Conservation (phyloP, 2,329 filamentous ascomycete species). For the Pezicula carpinea region DNA sequence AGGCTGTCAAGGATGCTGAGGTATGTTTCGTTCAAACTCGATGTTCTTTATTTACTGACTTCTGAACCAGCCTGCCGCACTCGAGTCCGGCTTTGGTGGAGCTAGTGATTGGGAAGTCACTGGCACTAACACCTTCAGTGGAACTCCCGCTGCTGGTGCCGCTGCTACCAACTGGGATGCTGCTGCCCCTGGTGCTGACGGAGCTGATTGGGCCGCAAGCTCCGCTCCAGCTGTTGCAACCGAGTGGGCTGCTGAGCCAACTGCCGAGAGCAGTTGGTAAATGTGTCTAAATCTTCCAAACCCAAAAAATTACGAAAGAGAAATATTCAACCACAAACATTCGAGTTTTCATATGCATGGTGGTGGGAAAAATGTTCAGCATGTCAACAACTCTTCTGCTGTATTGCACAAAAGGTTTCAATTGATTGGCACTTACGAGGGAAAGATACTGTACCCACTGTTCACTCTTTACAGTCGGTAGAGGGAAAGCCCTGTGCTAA, state of each 20-base stretch:
- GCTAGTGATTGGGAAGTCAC: conserved; percentile 81
- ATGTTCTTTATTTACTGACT: no score
- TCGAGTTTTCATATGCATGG: conserved; percentile 1
- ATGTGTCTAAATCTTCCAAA: conserved; percentile 9
- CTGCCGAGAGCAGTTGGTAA: conserved; percentile 41
- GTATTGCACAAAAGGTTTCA: conserved; percentile 36
- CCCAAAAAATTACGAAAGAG: conserved; percentile 8
- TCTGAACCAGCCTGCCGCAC: conserved; percentile 47
- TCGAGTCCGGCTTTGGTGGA: conserved; percentile 72
- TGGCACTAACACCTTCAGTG: conserved; percentile 57
- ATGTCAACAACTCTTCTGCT: conserved; percentile 8
- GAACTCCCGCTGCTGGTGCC: conserved; percentile 50
- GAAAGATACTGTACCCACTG: conserved; percentile 85
- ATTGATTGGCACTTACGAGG: conserved; percentile 89
- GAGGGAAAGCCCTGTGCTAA: conserved; percentile 98
- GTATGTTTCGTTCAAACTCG: not conserved
- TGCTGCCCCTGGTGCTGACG: conserved; percentile 55
- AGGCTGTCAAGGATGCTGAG: conserved; percentile 72
- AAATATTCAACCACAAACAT: not conserved
- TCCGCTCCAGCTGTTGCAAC: conserved; percentile 35
- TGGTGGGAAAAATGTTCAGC: conserved; percentile 16
- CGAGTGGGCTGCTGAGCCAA: conserved; percentile 38
- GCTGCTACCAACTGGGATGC: conserved; percentile 57
- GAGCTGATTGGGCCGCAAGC: conserved; percentile 50
- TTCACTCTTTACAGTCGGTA: conserved; percentile 35